A percentile compares a stretch with the other conserved stretches of the same genome.
phyloP scores from a whole-genome alignment of 345 rosid genomes.

The Erucastrum elatum region DNA sequence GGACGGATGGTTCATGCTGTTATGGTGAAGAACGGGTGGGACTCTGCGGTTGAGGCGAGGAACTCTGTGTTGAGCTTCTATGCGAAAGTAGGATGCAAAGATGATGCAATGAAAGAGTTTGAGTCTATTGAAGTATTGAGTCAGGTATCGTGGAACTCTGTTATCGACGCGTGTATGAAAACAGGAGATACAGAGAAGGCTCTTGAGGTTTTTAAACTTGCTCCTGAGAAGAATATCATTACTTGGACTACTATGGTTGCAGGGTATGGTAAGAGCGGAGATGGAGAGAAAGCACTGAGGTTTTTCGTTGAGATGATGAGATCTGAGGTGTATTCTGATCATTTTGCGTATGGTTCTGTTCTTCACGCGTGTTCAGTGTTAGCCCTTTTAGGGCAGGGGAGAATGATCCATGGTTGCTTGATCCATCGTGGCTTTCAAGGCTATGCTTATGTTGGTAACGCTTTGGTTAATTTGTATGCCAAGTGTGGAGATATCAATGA shows the following conservation, averaged over 20 bases:
- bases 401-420: constrained; percentile 69
- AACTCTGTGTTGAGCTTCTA: constrained; percentile 74
- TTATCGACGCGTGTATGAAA: constrained; percentile 71
- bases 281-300: constrained; percentile 57
- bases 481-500: constrained; percentile 65
- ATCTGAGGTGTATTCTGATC: constrained; percentile 45
- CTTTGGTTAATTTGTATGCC: constrained; percentile 76
- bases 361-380: constrained; percentile 76
- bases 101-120: constrained; percentile 55
- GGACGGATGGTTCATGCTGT: constrained; percentile 61
- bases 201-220: constrained; percentile 41
- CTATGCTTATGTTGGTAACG: constrained; percentile 63
- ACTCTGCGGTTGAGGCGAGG: constrained; percentile 54
- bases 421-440: constrained; percentile 54
- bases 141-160: constrained; percentile 70
- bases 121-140: constrained; percentile 47
- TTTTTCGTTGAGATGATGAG: constrained; percentile 55
- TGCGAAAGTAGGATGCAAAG: constrained; percentile 51
- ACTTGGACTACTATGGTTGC: constrained; percentile 81
- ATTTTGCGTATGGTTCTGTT: constrained; percentile 58
- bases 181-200: constrained; percentile 57
- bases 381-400: constrained; percentile 57
- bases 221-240: constrained; percentile 60
- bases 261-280: constrained; percentile 61
- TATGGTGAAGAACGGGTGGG: constrained; percentile 73